Evolutionary conservation across 495 filamentous ascomycete species (phyloP), one percentile per base, ranked within the genome.

Genomic region (Penicillium cosmopolitanum): DNA sequence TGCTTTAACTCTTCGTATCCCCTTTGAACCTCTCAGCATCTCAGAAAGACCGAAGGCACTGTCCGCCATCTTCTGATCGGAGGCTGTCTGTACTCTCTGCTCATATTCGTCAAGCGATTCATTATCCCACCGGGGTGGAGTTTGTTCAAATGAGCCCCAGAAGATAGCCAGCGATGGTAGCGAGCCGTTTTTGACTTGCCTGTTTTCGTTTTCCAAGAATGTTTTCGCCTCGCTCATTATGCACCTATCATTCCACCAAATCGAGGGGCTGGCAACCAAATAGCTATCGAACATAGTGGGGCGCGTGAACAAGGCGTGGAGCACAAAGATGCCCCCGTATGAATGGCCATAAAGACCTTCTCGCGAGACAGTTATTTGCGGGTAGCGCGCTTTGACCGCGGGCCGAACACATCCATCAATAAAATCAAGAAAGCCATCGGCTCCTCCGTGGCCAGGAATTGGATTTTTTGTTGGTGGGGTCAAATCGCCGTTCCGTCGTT

Each of bases 41-140:
- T 54, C 53, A 18, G 35, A 36, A 4, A 68, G 51, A 15, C 48
- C 51, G 4, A 80, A 76, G 50, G 75, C 73, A 48, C 61, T 83
- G 3, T 81, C 77, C 7, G 56, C 70, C 25, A 71, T 71, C 19
- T 78, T 73, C 67, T 78, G 64, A 21, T 66, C 77, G n/a, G 48
- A 77, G 6, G 80, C 77, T 9, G 75, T 75, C 10, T 60, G 66
- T 50, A 63, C 84, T 35, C 82, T 80, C 54, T 58, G 61, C 53
- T 76, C 77, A 42, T 75, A 84, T 15, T 68, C 61, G 4, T 73
- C 69, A 6, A 50, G 59, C 0, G 64, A 34, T 21, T 72, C 67
- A 46, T 70, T 59, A 16, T 63, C 56, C 60, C 66, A 64, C 31
- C 54, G 63, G 44, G 76, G 58, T 64, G 84, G 64, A 57, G 77